Evolutionary conservation across 140 eudicot genomes (phyloP), one percentile per base, ranked within the genome.

Genomic region (Senecio squalidus): DNA sequence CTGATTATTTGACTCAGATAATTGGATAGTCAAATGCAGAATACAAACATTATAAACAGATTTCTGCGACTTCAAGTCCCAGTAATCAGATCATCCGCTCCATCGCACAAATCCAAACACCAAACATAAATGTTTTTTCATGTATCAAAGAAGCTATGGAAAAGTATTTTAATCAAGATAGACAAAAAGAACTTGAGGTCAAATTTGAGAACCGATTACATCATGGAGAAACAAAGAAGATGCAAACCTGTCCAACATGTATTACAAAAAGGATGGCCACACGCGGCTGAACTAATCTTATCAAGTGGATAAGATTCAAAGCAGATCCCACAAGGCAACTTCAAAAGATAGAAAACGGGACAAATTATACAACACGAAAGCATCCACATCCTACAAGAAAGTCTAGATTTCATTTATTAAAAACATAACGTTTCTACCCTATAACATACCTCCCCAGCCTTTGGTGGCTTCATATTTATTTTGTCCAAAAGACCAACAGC

Each of bases 281-380:
- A 79, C 4, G 80, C 80, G 36, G 80, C 75, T 27, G 69, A 36
- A 29, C 74, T 54, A 17, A 62, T 72, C 58, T 38, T 58, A 61
- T 67, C 74, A 36, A 46, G 29, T 10, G 71, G 53, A 79, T 41
- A 73, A 40, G 59, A 40, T 25, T 76, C 84, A 33, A 83, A 83
- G 75, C 91, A 83, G 66, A 83, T 79, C 63, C 81, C 86, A 62
- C 92, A 80, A 23, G 49, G 65, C 60, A 77, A 62, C 88, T 81
- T 73, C 66, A 30, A 73, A 55, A 51, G 28, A 56, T 17, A 61
- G 1, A 10, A 46, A 40, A 1, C 44, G 28, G n/a, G 26, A 45
- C 9, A 17, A 1, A 20, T 55, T 55, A 55, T 6, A 28, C 20
- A 43, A 9, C 28, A 48, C 1, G 57, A 34, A n/a, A 34, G n/a